Evolutionary conservation across 345 rosid genomes (phyloP).

Genomic region (Citrus mangshanensis): DNA sequence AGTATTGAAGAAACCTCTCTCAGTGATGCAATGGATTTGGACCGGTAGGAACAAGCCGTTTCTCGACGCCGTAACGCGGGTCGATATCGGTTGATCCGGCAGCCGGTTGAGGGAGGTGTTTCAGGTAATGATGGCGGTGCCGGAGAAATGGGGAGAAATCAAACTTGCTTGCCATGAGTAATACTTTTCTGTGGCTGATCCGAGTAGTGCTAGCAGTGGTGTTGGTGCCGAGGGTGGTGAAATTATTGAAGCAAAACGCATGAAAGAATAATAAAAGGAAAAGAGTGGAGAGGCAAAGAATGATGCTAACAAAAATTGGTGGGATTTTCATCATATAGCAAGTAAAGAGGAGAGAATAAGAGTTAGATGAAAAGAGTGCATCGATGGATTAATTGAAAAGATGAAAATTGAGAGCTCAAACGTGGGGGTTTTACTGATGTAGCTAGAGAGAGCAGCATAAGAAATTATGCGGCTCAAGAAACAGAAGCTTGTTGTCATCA

Average conservation of each 20-base stretch:
- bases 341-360: background rate
- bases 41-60: conserved; percentile 72
- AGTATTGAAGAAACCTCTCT: conserved; percentile 17
- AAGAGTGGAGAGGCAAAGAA: conserved; percentile 26
- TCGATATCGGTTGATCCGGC: conserved; percentile 36
- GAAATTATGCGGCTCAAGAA: background rate
- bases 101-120: conserved; percentile 16
- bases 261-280: conserved; percentile 28
- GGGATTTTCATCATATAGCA: background rate
- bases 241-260: background rate
- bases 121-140: conserved; percentile 8
- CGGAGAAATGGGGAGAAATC: conserved; percentile 57
- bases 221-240: background rate
- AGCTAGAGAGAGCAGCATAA: background rate
- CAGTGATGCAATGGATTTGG: conserved; percentile 86
- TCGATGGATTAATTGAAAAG: conserved; percentile 20
- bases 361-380: conserved; percentile 26
- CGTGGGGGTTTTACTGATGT: background rate
- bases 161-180: conserved; percentile 29
- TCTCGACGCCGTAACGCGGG: conserved; percentile 50
- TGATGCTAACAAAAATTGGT: background rate
- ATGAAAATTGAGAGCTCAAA: conserved; percentile 20
- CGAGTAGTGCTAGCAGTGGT: background rate
- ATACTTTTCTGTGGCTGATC: conserved; percentile 34
- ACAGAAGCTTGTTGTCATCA: background rate